These are phyloP conservation scores for Fusarium sp. DNA, from an alignment of 2,329 filamentous ascomycete species.

Conservation along the genomic window DNA sequence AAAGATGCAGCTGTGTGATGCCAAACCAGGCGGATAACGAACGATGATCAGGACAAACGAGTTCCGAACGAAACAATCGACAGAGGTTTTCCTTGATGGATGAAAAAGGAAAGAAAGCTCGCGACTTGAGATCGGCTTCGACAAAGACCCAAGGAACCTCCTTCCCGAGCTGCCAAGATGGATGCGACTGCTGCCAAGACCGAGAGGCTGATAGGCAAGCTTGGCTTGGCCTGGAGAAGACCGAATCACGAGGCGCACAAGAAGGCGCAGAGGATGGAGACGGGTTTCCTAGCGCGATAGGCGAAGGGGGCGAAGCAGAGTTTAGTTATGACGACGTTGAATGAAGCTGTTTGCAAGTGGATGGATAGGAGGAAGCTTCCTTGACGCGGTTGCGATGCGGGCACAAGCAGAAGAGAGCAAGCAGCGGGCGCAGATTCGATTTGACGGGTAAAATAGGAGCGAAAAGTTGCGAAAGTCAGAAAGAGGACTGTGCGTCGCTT, in stretches of 20 bases:
- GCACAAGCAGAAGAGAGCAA: conserved; percentile 2
- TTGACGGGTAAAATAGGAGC: not conserved
- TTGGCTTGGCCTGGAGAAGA: conserved; percentile 22
- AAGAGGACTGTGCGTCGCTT: conserved; percentile 1
- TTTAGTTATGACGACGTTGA: conserved; percentile 20
- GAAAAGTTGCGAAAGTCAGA: conserved; percentile 1
- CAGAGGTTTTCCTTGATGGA: not conserved
- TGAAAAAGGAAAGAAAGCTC: conserved; percentile 15
- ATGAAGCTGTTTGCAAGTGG: conserved; percentile 9
- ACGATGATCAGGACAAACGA: conserved; percentile 1
- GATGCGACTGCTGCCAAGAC: conserved; percentile 32
- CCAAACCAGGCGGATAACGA: not conserved
- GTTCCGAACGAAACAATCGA: not conserved
- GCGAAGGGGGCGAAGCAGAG: conserved; percentile 1
- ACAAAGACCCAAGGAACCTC: conserved; percentile 11
- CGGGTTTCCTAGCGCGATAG: conserved; percentile 1
- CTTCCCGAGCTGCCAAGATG: conserved; percentile 28
- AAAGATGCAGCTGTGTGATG: conserved; percentile 9
- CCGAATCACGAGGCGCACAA: conserved; percentile 24
- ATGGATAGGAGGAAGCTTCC: conserved; percentile 1
- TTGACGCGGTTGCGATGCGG: conserved; percentile 2
- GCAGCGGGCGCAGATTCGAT: conserved; percentile 9
- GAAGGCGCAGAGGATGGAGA: not conserved
- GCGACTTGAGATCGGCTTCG: conserved; percentile 19
- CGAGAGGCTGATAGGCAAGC: conserved; percentile 30